Evolutionary conservation across 2,329 filamentous ascomycete genomes (phyloP).

Genomic region (Sporothrix schenckii): DNA sequence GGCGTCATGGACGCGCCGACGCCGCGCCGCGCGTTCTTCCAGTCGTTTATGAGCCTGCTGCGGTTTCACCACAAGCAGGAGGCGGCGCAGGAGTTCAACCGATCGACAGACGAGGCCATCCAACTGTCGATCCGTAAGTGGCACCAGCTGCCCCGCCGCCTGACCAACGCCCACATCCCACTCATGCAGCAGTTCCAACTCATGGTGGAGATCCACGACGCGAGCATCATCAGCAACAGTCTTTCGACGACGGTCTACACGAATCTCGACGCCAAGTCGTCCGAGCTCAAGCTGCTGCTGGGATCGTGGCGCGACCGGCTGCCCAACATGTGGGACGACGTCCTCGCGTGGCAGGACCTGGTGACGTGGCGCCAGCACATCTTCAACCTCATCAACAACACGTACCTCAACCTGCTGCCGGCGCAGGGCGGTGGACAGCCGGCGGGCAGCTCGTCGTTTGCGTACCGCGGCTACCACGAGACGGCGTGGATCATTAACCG

Average conservation of each 20-base stretch:
- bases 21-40: slow-evolving; percentile 91
- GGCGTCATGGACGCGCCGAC: slow-evolving; percentile 97
- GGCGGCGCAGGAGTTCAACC: slow-evolving; percentile 75
- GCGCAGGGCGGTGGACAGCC: slow-evolving; percentile 69
- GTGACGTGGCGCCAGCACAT: slow-evolving; percentile 99
- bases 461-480: slow-evolving; percentile 96
- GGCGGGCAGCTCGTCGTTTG: slow-evolving; percentile 86
- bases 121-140: slow-evolving; percentile 97
- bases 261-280: slow-evolving; percentile 92
- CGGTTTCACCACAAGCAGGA: slow-evolving; percentile 93
- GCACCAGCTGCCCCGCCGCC: slow-evolving; percentile 92
- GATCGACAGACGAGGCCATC: slow-evolving; percentile 93
- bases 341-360: slow-evolving; percentile 97
- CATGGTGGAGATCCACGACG: slow-evolving; percentile 94
- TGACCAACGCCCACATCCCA: slow-evolving; percentile 94
- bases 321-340: slow-evolving; percentile 98
- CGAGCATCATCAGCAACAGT: slow-evolving; percentile 93
- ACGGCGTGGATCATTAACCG: slow-evolving; percentile 99
- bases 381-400: slow-evolving; percentile 94
- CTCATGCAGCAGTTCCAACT: slow-evolving; percentile 98
- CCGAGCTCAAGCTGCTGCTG: slow-evolving; percentile 90
- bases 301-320: slow-evolving; percentile 94
- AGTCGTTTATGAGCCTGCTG: slow-evolving; percentile 94
- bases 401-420: slow-evolving; percentile 83
- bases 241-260: slow-evolving; percentile 78